phyloP scores from a whole-genome alignment of 768 basidiomycete genomes.

The Calocera viscosa region DNA sequence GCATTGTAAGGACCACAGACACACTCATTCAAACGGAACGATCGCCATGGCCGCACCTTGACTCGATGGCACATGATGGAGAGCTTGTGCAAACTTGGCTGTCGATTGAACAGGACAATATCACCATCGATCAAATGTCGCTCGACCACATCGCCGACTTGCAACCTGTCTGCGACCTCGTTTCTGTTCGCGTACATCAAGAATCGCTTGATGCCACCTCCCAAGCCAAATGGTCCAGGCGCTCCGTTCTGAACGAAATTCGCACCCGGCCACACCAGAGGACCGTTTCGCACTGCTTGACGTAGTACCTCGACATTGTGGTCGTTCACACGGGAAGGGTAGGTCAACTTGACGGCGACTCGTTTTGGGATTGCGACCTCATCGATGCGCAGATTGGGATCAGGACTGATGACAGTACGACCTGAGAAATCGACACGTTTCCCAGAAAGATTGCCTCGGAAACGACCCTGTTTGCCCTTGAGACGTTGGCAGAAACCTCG shows the following conservation, averaged over 20 bases:
- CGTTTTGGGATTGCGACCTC: constrained; percentile 94
- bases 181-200: constrained; percentile 73
- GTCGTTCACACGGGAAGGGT: constrained; percentile 85
- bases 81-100: constrained; percentile 95
- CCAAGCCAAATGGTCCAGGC: constrained; percentile 29
- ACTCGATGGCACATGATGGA: constrained; percentile 99
- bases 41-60: constrained; percentile 92
- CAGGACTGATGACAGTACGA: constrained; percentile 96
- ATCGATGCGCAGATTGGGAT: constrained; percentile 96
- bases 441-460: constrained; percentile 93
- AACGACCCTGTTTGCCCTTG: constrained; percentile 98
- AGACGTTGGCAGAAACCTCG: constrained; percentile 95
- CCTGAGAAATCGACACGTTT: constrained; percentile 99
- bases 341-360: constrained; percentile 88
- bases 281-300: constrained; percentile 72
- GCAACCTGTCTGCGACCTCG: constrained; percentile 67
- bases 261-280: constrained; percentile 86
- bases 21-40: constrained; percentile 96
- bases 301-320: constrained; percentile 75
- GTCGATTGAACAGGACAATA: constrained; percentile 94
- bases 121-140: constrained; percentile 91
- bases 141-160: constrained; percentile 86
- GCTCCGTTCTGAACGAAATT: constrained; percentile 81
- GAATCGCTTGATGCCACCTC: constrained; percentile 58
- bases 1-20: constrained; percentile 99